Conservation (phyloP, 164 flowering plant species). For the Stephania yunnanensis region DNA sequence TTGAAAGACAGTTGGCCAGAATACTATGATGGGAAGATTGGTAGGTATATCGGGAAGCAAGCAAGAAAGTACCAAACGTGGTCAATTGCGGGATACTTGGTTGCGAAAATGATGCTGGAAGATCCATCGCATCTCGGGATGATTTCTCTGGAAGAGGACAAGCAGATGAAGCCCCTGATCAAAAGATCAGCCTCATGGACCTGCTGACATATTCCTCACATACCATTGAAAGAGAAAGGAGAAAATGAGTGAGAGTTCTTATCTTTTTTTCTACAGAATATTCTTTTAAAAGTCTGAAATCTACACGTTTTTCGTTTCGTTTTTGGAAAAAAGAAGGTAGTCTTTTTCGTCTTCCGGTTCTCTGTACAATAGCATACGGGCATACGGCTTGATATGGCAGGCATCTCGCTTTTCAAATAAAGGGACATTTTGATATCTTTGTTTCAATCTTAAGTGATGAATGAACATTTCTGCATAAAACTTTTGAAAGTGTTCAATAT, state of each 20-base stretch:
- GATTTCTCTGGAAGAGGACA: constrained; percentile 33
- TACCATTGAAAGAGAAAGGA: neutral
- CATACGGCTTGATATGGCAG: neutral
- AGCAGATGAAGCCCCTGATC: constrained; percentile 28
- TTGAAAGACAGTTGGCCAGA: constrained; percentile 33
- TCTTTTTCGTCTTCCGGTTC: neutral
- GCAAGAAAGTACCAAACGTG: constrained; percentile 37
- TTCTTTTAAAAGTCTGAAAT: neutral
- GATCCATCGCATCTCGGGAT: constrained; percentile 36
- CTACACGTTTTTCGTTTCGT: neutral
- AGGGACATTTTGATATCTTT: constrained; percentile 9
- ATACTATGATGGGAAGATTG: constrained; percentile 33
- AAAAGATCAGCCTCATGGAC: constrained; percentile 33
- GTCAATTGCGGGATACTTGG: constrained; percentile 36
- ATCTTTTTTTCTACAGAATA: constrained; percentile 1
- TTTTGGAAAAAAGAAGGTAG: too few relatives aligned
- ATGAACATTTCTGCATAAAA: neutral
- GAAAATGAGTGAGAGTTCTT: neutral
- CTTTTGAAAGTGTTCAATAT: neutral
- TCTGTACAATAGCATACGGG: constrained; percentile 9
- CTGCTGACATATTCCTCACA: constrained; percentile 13
- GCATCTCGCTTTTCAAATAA: constrained; percentile 19
- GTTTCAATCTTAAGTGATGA: constrained; percentile 3
- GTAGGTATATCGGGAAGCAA: constrained; percentile 34
- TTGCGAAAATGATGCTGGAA: constrained; percentile 37